A percentile compares a stretch with the other conserved stretches of the same genome.
Conservation (phyloP, 2,329 filamentous ascomycete species). For the Boeremia exigua region DNA sequence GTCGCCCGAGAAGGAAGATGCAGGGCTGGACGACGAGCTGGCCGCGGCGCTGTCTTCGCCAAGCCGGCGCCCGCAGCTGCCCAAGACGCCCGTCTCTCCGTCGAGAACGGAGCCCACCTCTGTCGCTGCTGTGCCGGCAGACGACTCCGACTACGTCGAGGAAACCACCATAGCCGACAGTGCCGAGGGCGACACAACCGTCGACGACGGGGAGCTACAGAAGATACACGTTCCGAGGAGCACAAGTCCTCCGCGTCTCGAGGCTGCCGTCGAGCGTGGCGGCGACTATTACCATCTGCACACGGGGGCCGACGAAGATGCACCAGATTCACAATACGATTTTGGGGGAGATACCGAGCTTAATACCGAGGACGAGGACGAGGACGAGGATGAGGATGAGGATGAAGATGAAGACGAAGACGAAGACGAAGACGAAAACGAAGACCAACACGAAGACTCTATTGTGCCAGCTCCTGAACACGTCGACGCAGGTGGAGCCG, state of each 20-base stretch:
- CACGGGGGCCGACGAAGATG: conserved; percentile 48
- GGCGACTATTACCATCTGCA: conserved; percentile 34
- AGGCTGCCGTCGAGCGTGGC: conserved; percentile 19
- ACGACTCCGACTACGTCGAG: conserved; percentile 1
- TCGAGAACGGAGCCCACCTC: conserved; percentile 6
- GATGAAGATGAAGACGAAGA: too few relatives aligned
- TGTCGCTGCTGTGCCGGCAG: neutral
- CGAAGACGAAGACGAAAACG: too few relatives aligned
- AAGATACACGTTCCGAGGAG: neutral
- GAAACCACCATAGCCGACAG: conserved; percentile 12
- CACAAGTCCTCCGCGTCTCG: neutral
- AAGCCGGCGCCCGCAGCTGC: conserved; percentile 29
- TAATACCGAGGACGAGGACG: conserved; percentile 28
- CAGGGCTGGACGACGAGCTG: conserved; percentile 18
- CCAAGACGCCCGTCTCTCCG: conserved; percentile 37
- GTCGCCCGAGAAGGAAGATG: conserved; percentile 66
- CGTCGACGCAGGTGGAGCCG: neutral
- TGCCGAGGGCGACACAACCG: conserved; percentile 10
- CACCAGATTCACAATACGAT: conserved; percentile 64
- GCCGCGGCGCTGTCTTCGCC: conserved; percentile 29
- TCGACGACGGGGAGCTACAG: conserved; percentile 9
- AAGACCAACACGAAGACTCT: conserved; percentile 6
- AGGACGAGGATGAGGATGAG: too few relatives aligned
- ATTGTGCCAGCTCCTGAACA: neutral
- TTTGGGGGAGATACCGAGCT: conserved; percentile 40